A percentile compares a stretch with the other conserved stretches of the same genome.
These are phyloP conservation scores for Blastobotrys aristatus DNA, from an alignment of 1,139 yeast genomes.

Conservation along the genomic window DNA sequence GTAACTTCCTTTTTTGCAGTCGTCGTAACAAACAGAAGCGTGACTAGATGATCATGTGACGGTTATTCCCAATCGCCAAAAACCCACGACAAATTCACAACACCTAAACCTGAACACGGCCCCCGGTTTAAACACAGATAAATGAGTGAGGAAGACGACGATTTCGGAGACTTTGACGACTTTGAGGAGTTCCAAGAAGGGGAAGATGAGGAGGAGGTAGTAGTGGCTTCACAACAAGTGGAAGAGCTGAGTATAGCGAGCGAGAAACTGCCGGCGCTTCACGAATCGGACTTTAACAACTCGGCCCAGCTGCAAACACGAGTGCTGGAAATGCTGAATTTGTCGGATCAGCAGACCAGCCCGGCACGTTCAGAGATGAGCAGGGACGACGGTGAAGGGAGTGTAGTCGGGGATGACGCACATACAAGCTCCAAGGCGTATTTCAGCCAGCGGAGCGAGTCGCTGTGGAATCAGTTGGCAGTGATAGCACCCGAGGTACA, in stretches of 20 bases:
- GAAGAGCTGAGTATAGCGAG: slow-evolving; percentile 3
- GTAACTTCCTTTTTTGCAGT: too few relatives aligned
- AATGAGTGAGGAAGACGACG: slow-evolving; percentile 18
- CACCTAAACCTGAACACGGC: too few relatives aligned
- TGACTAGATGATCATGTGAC: too few relatives aligned
- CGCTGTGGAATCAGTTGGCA: slow-evolving; percentile 36
- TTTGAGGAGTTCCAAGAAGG: slow-evolving; percentile 19
- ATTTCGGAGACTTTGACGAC: slow-evolving; percentile 27
- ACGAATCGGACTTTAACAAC: slow-evolving; percentile 24
- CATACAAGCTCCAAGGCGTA: slow-evolving; percentile 19
- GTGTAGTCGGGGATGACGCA: background rate
- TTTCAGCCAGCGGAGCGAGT: slow-evolving; percentile 29
- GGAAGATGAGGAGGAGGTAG: background rate
- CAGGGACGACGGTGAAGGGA: background rate
- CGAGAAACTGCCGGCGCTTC: slow-evolving; percentile 11
- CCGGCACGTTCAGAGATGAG: background rate
- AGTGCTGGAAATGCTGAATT: slow-evolving; percentile 18
- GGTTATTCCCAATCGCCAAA: too few relatives aligned
- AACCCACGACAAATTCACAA: too few relatives aligned
- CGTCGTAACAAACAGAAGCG: too few relatives aligned
- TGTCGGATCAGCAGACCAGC: background rate
- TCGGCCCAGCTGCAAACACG: slow-evolving; percentile 26
- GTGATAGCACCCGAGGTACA: slow-evolving; percentile 24
- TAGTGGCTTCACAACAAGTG: slow-evolving; percentile 1
- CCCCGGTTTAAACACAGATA: too few relatives aligned